Evolutionary conservation across 2,329 filamentous ascomycete species (phyloP), one percentile per base, ranked within the genome.

Genomic region (Endoconidiophora polonica): DNA sequence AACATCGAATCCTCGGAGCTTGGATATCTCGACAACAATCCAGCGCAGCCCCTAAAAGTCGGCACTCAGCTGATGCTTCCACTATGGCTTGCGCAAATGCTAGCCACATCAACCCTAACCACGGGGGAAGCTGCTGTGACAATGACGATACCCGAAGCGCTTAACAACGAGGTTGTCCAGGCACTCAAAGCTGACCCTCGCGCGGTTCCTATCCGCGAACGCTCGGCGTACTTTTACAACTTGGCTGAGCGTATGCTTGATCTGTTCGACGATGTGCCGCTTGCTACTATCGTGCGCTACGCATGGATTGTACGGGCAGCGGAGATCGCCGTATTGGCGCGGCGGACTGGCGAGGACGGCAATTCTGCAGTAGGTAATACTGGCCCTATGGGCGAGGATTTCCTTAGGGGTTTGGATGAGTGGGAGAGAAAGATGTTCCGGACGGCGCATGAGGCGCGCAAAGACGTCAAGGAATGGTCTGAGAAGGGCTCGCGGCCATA

Each of bases 41-140:
- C 83, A 22, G 62, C 65, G 2, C 67, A 72, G 29, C 66, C 83
- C 61, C 80, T 96, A 58, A 91, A 90, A 63, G 67, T 80, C 49
- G 84, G 85, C 54, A 90, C 86, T 1, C 79, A 81, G 41, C 72
- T 96, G 44, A 76, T 83, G 54, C 78, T 96, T 1, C 91, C 91
- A 2, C 73, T 96, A 56, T 98, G 91, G 91, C 79, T 98, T 10
- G 87, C 83, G 57, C 86, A 94, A 64, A 90, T 95, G 76, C 83
- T 98, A 48, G 85, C 86, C 26, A 75, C 93, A 42, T 79, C 76
- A 55, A 72, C 70, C 24, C 64, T 65, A 7, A 65, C 63, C 45
- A 55, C 57, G 36, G 64, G 66, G 24, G 65, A 69, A 51, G 60
- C 66, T 52, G 77, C 87, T 22, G 75, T 91, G 3, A 83, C 83